Conservation (phyloP, 164 flowering plant genomes). For the Stephania cephalantha region DNA sequence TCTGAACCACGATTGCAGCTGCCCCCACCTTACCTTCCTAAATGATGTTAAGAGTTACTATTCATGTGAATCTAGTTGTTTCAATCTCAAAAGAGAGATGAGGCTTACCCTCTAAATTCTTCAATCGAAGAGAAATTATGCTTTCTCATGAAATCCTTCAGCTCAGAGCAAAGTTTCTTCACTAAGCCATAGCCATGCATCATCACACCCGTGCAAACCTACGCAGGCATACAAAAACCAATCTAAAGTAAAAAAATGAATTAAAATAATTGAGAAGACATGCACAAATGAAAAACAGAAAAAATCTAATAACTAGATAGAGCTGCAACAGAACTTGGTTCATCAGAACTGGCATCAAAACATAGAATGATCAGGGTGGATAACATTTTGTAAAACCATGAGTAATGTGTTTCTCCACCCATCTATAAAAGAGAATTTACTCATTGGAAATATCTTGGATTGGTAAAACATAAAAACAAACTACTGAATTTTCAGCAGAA, state of each 20-base stretch:
- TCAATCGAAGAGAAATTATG: conserved; percentile 85
- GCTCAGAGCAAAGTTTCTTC: conserved; percentile 71
- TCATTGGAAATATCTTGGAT: too few species aligned
- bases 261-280: not conserved
- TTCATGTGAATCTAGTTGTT: not conserved
- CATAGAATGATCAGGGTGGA: too few species aligned
- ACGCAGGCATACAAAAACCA: not conserved
- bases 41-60: not conserved
- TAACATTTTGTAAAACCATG: too few species aligned
- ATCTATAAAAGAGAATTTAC: too few species aligned
- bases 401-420: too few species aligned
- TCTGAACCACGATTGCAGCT: too few species aligned
- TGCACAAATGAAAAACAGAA: not conserved
- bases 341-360: too few species aligned
- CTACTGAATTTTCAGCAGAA: too few species aligned
- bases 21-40: not conserved
- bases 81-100: not conserved
- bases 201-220: conserved; percentile 99
- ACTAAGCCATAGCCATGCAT: conserved; percentile 96
- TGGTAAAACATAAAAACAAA: too few species aligned
- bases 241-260: not conserved
- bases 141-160: conserved; percentile 84
- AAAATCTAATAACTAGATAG: not conserved
- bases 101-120: conserved; percentile 85
- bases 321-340: not conserved